Evolutionary conservation across 768 basidiomycete species (phyloP).

Genomic region (Boletus insuetus): DNA sequence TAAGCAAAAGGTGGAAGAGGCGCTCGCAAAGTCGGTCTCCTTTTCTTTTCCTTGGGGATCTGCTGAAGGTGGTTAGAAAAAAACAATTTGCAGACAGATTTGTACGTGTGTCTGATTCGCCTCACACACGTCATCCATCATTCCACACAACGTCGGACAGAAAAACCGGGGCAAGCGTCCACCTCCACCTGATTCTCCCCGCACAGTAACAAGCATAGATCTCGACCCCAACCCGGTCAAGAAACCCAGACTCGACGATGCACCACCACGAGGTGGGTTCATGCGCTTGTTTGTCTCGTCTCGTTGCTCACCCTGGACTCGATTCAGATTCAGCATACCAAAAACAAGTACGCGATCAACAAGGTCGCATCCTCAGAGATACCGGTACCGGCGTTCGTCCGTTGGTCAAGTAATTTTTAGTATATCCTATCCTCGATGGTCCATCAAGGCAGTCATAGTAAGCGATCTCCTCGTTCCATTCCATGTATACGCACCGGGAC

Average conservation of each 20-base stretch:
- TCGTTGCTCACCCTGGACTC: neutral
- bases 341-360: conserved; percentile 37
- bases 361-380: conserved; percentile 43
- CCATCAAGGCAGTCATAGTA: conserved; percentile 9
- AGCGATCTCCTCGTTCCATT: conserved; percentile 8
- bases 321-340: conserved; percentile 30
- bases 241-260: conserved; percentile 36
- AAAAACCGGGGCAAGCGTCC: conserved; percentile 59
- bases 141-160: conserved; percentile 27
- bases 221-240: conserved; percentile 32
- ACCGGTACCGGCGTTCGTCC: conserved; percentile 38
- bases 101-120: conserved; percentile 32
- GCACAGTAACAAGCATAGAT: conserved; percentile 35
- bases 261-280: conserved; percentile 31
- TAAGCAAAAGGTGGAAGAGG: conserved; percentile 52
- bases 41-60: neutral
- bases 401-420: conserved; percentile 38
- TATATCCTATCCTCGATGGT: neutral
- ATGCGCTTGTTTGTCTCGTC: neutral
- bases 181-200: conserved; percentile 37
- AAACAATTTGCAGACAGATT: conserved; percentile 59
- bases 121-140: too few species aligned
- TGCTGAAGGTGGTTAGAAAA: conserved; percentile 41
- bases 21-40: conserved; percentile 44
- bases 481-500: neutral